Evolutionary conservation across 2,329 filamentous ascomycete species (phyloP).

Genomic region (Decorospora gaudefroyi): DNA sequence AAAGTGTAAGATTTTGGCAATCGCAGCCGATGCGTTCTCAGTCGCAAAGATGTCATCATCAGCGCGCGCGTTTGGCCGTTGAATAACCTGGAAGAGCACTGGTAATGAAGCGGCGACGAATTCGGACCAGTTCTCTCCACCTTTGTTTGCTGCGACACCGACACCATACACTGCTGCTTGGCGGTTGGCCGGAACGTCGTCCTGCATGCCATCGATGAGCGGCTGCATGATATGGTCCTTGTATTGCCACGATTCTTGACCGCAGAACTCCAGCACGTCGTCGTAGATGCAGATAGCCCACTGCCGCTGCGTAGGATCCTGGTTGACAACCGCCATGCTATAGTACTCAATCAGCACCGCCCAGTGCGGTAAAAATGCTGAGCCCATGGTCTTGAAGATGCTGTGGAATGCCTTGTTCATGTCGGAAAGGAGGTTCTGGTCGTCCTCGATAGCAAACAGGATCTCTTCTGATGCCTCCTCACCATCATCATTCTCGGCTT

Average conservation of each 20-base stretch:
- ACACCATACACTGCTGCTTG: constrained; percentile 97
- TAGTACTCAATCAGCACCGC: constrained; percentile 84
- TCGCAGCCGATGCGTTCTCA: constrained; percentile 94
- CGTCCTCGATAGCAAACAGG: constrained; percentile 91
- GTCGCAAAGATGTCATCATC: constrained; percentile 97
- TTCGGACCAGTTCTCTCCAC: constrained; percentile 82
- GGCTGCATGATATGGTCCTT: constrained; percentile 84
- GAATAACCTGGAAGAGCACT: constrained; percentile 81
- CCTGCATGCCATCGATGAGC: constrained; percentile 81
- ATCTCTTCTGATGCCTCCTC: constrained; percentile 88
- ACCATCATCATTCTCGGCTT: constrained; percentile 80
- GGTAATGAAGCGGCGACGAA: constrained; percentile 82
- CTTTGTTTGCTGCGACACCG: constrained; percentile 91
- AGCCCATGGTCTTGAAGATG: constrained; percentile 95
- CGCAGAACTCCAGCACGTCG: constrained; percentile 96
- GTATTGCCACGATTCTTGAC: constrained; percentile 83
- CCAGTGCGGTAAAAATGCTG: constrained; percentile 84
- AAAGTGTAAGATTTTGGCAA: constrained; percentile 95
- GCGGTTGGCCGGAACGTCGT: constrained; percentile 84
- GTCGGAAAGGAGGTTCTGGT: constrained; percentile 92
- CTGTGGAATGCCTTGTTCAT: constrained; percentile 99
- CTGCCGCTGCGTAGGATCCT: constrained; percentile 88
- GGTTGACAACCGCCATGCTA: constrained; percentile 77
- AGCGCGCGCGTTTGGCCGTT: constrained; percentile 77
- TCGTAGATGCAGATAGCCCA: constrained; percentile 99